Evolutionary conservation across 2,329 filamentous ascomycete species (phyloP).

Genomic region (Gaeumannomyces sp.): DNA sequence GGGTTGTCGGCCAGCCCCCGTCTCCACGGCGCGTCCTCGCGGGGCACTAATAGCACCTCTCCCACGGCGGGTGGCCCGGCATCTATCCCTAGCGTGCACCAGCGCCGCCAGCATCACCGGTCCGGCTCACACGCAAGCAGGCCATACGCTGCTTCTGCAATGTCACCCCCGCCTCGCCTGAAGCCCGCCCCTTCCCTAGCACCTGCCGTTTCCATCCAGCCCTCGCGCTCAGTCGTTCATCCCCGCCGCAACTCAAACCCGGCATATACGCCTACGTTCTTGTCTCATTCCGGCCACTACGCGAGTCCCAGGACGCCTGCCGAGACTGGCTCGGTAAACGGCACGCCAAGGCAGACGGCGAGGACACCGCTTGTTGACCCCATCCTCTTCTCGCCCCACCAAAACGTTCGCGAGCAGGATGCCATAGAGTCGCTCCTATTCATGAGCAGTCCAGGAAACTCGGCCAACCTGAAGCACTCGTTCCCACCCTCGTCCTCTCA

Average conservation of each 20-base stretch:
- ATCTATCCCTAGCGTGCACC: slow-evolving; percentile 7
- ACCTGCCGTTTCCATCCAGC: slow-evolving; percentile 49
- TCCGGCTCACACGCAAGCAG: background rate
- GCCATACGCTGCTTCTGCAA: slow-evolving; percentile 7
- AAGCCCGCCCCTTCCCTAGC: slow-evolving; percentile 38
- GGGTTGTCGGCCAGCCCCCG: slow-evolving; percentile 51
- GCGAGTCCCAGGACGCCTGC: slow-evolving; percentile 28
- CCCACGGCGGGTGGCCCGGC: slow-evolving; percentile 12
- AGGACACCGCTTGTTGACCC: slow-evolving; percentile 38
- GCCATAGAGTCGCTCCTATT: slow-evolving; percentile 75
- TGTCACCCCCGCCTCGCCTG: slow-evolving; percentile 22
- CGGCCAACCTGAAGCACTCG: slow-evolving; percentile 52
- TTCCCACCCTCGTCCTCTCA: slow-evolving; percentile 39
- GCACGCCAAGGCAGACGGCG: slow-evolving; percentile 26
- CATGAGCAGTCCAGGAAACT: slow-evolving; percentile 74
- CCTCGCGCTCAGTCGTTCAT: slow-evolving; percentile 34
- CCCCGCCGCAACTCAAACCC: slow-evolving; percentile 46
- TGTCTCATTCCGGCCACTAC: slow-evolving; percentile 40
- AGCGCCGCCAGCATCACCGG: slow-evolving; percentile 10
- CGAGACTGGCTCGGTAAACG: slow-evolving; percentile 34
- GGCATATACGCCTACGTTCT: slow-evolving; percentile 41
- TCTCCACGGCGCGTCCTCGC: slow-evolving; percentile 31
- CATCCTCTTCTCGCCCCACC: slow-evolving; percentile 61
- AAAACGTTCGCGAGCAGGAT: slow-evolving; percentile 69
- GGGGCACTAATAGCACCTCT: slow-evolving; percentile 23